A percentile compares a stretch with the other conserved stretches of the same genome.
Conservation (phyloP, 1,284 basidiomycete genomes). For the Boletus mariae region DNA sequence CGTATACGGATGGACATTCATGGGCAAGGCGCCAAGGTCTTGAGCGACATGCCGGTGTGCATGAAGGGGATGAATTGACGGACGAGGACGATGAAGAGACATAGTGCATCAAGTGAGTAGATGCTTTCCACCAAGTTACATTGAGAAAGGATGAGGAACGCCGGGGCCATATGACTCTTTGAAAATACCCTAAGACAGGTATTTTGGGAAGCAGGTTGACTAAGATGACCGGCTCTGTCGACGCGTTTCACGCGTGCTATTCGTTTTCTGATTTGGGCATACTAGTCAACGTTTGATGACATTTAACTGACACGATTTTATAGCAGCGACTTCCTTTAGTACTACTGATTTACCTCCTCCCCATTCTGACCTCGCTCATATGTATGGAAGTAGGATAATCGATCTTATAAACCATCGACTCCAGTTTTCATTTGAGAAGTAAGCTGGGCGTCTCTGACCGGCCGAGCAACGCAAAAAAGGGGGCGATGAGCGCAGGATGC, state of each 20-base stretch:
- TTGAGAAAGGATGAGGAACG: conserved; percentile 54
- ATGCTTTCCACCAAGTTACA: neutral
- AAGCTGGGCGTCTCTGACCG: too few species aligned
- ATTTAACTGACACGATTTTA: conserved; percentile 5
- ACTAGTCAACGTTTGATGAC: neutral
- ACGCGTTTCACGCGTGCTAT: conserved; percentile 7
- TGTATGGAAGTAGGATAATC: too few species aligned
- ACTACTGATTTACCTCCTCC: neutral
- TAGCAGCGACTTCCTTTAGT: neutral
- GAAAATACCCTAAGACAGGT: conserved; percentile 27
- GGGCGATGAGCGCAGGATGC: neutral
- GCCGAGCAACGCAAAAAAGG: too few species aligned
- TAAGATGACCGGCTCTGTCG: conserved; percentile 17
- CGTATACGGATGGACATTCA: conserved; percentile 82
- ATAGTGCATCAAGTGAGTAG: conserved; percentile 22
- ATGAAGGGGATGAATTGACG: conserved; percentile 67
- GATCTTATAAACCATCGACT: too few species aligned
- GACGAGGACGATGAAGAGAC: conserved; percentile 59
- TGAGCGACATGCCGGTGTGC: conserved; percentile 55
- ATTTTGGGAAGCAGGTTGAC: conserved; percentile 27
- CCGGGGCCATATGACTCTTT: conserved; percentile 81
- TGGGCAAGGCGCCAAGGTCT: conserved; percentile 73
- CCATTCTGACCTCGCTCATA: too few species aligned
- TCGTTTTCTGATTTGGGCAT: conserved; percentile 17
- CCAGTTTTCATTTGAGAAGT: too few species aligned